A percentile compares a stretch with the other conserved stretches of the same genome.
phyloP scores from a whole-genome alignment of 805 yeast species.

The Candida lessepsii region DNA sequence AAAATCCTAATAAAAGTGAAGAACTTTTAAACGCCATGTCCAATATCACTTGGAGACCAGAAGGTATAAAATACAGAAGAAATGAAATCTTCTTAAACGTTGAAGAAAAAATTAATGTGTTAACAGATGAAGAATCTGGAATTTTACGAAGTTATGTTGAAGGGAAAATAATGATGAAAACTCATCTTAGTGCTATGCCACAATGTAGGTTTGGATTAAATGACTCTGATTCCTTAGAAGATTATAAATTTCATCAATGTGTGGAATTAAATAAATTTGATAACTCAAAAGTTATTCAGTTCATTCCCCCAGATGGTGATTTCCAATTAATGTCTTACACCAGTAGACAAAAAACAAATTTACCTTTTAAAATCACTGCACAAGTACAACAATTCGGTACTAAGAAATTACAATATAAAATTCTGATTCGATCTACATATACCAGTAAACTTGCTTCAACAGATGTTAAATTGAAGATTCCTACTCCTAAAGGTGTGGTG shows the following conservation, averaged over 20 bases:
- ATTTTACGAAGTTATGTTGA: conserved; percentile 70
- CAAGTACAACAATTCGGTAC: conserved; percentile 45
- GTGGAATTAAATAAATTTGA: conserved; percentile 73
- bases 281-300: conserved; percentile 58
- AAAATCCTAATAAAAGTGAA: conserved; percentile 11
- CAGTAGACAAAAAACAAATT: conserved; percentile 46
- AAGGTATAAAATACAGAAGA: conserved; percentile 54
- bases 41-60: conserved; percentile 15
- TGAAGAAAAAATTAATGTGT: conserved; percentile 67
- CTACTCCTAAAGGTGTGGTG: conserved; percentile 54
- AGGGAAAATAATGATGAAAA: conserved; percentile 68
- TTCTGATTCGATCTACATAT: conserved; percentile 63
- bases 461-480: conserved; percentile 61
- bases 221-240: conserved; percentile 54
- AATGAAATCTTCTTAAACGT: conserved; percentile 80
- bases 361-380: conserved; percentile 72
- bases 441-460: conserved; percentile 59
- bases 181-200: conserved; percentile 81
- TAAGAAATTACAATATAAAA: conserved; percentile 49
- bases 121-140: conserved; percentile 64
- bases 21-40: conserved; percentile 9
- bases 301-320: conserved; percentile 85
- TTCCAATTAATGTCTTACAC: conserved; percentile 78
- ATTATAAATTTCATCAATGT: conserved; percentile 84
- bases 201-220: conserved; percentile 77